Conservation (phyloP, 164 flowering plant genomes). For the Magnolia sinica region DNA sequence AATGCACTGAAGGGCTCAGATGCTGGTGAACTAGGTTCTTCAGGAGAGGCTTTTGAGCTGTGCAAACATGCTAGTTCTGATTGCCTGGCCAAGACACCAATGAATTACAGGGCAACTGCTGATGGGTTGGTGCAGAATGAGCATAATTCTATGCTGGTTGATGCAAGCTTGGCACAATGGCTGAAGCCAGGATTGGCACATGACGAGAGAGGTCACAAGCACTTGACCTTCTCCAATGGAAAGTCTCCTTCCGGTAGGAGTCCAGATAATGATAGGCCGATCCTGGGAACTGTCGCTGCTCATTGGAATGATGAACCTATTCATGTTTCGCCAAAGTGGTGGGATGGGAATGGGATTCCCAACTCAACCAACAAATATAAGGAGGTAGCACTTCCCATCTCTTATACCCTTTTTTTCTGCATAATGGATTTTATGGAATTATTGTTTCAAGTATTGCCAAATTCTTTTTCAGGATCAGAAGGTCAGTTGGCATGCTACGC, state of each 20-base stretch:
- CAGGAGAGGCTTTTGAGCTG: conserved; percentile 27
- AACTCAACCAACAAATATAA: conserved; percentile 93
- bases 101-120: conserved; percentile 13
- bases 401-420: neutral
- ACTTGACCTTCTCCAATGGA: conserved; percentile 14
- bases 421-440: neutral
- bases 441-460: neutral
- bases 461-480: conserved; percentile 73
- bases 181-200: conserved; percentile 36
- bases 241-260: conserved; percentile 27
- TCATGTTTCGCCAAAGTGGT: conserved; percentile 53
- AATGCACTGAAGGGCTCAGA: conserved; percentile 34
- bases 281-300: conserved; percentile 76
- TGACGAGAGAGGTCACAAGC: conserved; percentile 19
- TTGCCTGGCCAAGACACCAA: conserved; percentile 8
- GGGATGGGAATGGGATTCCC: conserved; percentile 98
- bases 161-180: conserved; percentile 61
- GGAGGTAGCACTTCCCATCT: conserved; percentile 50
- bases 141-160: conserved; percentile 19
- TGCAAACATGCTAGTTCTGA: conserved; percentile 18
- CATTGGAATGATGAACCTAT: conserved; percentile 67
- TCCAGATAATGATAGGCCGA: conserved; percentile 63
- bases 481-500: conserved; percentile 97
- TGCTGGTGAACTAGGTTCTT: conserved; percentile 14
- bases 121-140: conserved; percentile 22